These are phyloP conservation scores for Nymphaea colorata DNA, from an alignment of 164 flowering plant genomes.

Conservation along the genomic window DNA sequence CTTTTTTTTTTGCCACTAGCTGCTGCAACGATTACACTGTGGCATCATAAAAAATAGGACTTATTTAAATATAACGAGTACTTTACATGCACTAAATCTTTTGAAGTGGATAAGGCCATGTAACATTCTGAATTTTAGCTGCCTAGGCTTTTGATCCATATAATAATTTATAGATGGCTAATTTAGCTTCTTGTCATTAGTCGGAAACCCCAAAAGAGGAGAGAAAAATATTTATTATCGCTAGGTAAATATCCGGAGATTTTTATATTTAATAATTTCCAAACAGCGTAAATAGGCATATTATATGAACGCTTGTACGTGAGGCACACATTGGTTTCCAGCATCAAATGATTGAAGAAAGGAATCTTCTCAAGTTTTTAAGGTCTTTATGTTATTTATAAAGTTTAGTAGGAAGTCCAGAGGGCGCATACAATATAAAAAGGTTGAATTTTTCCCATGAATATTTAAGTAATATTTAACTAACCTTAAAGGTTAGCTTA, in stretches of 20 bases:
- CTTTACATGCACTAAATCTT: no score
- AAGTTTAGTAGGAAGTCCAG: neutral
- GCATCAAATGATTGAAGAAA: neutral
- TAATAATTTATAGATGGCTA: neutral
- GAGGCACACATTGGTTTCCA: neutral
- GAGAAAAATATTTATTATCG: no score
- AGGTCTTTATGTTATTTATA: neutral
- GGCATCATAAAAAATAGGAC: no score
- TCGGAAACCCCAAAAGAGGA: no score
- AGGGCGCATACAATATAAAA: neutral
- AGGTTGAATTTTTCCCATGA: neutral
- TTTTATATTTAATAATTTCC: no score
- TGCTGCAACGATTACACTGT: no score
- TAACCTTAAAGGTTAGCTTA: no score
- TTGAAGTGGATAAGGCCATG: neutral
- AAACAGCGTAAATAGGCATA: neutral
- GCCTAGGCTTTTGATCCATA: neutral
- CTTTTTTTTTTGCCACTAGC: no score
- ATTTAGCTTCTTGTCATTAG: neutral
- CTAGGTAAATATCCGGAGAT: no score
- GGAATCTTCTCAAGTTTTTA: neutral
- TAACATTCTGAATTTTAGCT: neutral
- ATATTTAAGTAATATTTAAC: no score
- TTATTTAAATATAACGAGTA: no score
- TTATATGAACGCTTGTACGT: neutral